phyloP scores from a whole-genome alignment of 306 rosid species.

The Pyrus betulifolia region DNA sequence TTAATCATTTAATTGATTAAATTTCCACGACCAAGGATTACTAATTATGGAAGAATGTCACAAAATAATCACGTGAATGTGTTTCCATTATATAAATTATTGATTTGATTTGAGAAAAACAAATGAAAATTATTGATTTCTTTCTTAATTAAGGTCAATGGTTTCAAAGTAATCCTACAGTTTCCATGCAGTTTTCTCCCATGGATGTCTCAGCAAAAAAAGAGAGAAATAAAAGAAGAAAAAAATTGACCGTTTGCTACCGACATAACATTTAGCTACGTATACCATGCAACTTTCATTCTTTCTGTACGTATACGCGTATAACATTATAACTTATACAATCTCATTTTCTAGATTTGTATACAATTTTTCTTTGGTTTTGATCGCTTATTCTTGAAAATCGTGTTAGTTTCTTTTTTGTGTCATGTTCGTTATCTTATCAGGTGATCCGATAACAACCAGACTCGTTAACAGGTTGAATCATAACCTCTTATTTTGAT shows the following conservation, averaged over 20 bases:
- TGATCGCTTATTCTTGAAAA: too few relatives aligned
- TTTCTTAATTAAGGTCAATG: constrained; percentile 13
- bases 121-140: not conserved
- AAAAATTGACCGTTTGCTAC: not conserved
- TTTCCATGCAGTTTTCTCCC: not conserved
- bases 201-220: not conserved
- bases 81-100: not conserved
- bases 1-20: not conserved
- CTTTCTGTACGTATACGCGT: too few relatives aligned
- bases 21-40: not conserved
- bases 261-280: too few relatives aligned
- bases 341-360: too few relatives aligned
- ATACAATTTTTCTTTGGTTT: too few relatives aligned
- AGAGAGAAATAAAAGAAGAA: not conserved
- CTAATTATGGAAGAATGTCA: not conserved
- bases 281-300: too few relatives aligned
- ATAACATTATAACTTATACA: too few relatives aligned
- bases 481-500: too few relatives aligned
- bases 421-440: too few relatives aligned
- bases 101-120: not conserved
- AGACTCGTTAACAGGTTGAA: too few relatives aligned
- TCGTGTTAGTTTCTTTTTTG: too few relatives aligned
- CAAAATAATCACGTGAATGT: not conserved
- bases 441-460: fast-evolving
- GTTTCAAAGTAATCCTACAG: constrained; percentile 2